Percentiles rank a stretch among this genome's conserved stretches.
Conservation (phyloP, 306 rosid species). For the Prunus mume region DNA sequence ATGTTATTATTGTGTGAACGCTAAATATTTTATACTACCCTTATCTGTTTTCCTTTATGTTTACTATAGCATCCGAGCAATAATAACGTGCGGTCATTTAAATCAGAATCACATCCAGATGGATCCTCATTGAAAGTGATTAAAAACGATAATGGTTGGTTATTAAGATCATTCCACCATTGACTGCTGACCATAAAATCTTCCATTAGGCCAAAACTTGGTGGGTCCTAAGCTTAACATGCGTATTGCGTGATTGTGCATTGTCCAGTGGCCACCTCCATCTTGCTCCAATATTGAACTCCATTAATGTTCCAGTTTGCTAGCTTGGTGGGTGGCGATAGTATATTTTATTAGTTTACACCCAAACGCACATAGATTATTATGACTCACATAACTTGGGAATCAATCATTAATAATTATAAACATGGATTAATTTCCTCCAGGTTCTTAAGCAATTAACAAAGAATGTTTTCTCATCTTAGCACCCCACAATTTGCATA, state of each 20-base stretch:
- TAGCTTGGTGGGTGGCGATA: background rate
- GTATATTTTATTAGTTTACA: slow-evolving; percentile 7
- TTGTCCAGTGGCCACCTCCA: background rate
- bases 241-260: background rate
- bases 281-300: background rate
- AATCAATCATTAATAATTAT: background rate
- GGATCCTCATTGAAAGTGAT: background rate
- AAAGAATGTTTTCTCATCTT: slow-evolving; percentile 19
- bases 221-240: background rate
- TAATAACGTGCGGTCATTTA: too few relatives aligned
- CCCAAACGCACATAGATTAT: background rate
- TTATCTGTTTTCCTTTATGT: too few relatives aligned
- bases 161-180: background rate
- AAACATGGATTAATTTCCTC: background rate
- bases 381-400: slow-evolving; percentile 27
- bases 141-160: background rate
- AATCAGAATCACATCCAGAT: background rate
- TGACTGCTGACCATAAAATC: background rate
- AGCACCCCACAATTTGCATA: background rate
- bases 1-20: too few relatives aligned
- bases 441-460: slow-evolving; percentile 13
- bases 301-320: too few relatives aligned
- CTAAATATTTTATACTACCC: too few relatives aligned
- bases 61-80: too few relatives aligned
- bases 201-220: background rate